Evolutionary conservation across 305 asterid genomes (phyloP).

Genomic region (Euphrasia arctica): DNA sequence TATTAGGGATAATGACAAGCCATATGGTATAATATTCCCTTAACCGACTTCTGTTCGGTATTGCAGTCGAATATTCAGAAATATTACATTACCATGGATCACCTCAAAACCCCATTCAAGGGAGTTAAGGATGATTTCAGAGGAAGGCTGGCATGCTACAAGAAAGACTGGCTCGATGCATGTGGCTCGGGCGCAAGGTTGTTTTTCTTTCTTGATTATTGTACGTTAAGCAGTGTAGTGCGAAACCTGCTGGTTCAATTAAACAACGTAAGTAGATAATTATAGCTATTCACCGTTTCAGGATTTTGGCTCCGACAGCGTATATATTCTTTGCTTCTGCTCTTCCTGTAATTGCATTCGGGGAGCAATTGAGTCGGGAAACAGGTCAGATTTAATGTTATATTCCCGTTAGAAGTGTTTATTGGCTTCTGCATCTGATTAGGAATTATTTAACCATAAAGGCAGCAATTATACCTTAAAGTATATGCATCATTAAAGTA

Average conservation of each 20-base stretch:
- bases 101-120: conserved; percentile 50
- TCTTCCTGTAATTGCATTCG: conserved; percentile 90
- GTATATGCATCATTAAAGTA: no score
- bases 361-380: conserved; percentile 87
- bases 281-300: conserved; percentile 32
- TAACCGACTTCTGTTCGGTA: neutral
- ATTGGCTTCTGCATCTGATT: neutral
- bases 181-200: conserved; percentile 70
- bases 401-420: neutral
- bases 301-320: conserved; percentile 92
- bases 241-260: neutral
- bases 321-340: conserved; percentile 96
- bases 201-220: conserved; percentile 6
- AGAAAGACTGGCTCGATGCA: conserved; percentile 71
- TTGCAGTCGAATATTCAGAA: conserved; percentile 18
- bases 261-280: conserved; percentile 14
- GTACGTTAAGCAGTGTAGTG: neutral
- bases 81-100: conserved; percentile 43
- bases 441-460: no score
- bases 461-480: no score
- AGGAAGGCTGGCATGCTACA: conserved; percentile 74
- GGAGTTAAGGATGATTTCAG: conserved; percentile 61
- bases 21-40: neutral
- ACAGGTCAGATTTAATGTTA: conserved; percentile 45
- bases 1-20: neutral